phyloP scores from a whole-genome alignment of 345 rosid species.

The Durio zibethinus region DNA sequence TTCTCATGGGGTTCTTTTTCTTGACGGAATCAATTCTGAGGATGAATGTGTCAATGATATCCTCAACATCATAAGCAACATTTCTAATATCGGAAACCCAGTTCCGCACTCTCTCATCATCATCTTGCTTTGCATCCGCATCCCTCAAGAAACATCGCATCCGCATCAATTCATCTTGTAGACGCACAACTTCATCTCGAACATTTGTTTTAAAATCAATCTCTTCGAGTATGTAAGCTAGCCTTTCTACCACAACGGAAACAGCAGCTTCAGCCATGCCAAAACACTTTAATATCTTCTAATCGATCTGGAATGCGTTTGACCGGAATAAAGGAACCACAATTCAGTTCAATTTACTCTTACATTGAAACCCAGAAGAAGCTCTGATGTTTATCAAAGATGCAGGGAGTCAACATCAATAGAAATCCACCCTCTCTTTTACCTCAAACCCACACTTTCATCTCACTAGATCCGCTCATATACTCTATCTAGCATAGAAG shows the following conservation, averaged over 20 bases:
- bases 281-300: not conserved
- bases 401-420: not conserved
- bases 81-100: conserved; percentile 33
- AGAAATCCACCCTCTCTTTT: not conserved
- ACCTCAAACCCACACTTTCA: not conserved
- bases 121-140: conserved; percentile 26
- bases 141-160: conserved; percentile 33
- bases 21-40: not conserved
- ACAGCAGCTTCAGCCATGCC: conserved; percentile 30
- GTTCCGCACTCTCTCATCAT: conserved; percentile 20
- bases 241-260: conserved; percentile 18
- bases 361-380: not conserved
- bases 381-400: not conserved
- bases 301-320: not conserved
- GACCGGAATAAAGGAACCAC: not conserved
- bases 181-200: conserved; percentile 7
- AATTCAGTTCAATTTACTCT: not conserved
- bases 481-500: not conserved
- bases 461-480: not conserved
- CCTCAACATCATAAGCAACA: conserved; percentile 26
- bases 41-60: conserved; percentile 24
- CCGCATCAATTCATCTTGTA: conserved; percentile 26
- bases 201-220: conserved; percentile 17
- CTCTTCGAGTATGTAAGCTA: conserved; percentile 11
- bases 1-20: conserved; percentile 13